A percentile compares a stretch with the other conserved stretches of the same genome.
phyloP scores from a whole-genome alignment of 2,329 filamentous ascomycete species.

The Monilinia laxa region DNA sequence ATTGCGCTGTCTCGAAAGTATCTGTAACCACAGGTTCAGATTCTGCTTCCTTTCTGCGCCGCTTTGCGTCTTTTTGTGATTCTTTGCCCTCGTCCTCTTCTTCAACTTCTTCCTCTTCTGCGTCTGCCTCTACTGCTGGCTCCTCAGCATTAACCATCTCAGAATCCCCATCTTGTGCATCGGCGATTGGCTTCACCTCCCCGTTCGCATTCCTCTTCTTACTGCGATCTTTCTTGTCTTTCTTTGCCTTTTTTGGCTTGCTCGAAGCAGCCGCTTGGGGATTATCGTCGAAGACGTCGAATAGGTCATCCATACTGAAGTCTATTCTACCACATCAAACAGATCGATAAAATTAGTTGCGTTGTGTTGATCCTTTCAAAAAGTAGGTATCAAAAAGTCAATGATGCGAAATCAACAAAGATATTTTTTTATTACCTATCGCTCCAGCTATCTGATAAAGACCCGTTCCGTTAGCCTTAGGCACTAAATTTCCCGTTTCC shows the following conservation, averaged over 20 bases:
- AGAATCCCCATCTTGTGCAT: slow-evolving; percentile 62
- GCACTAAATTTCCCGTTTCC: slow-evolving; percentile 9
- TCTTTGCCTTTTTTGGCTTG: slow-evolving; percentile 42
- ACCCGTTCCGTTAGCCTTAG: slow-evolving; percentile 12
- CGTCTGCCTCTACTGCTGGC: slow-evolving; percentile 21
- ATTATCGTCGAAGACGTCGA: slow-evolving; percentile 76
- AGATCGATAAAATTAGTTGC: neutral
- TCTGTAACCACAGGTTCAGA: slow-evolving; percentile 85
- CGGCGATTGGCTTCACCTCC: slow-evolving; percentile 61
- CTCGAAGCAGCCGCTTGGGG: slow-evolving; percentile 47
- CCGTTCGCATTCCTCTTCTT: slow-evolving; percentile 89
- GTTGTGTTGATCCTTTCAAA: slow-evolving; percentile 4
- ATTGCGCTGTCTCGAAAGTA: slow-evolving; percentile 91
- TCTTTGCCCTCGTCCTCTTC: slow-evolving; percentile 45
- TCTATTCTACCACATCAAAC: neutral
- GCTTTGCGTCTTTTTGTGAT: slow-evolving; percentile 57
- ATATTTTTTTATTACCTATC: slow-evolving; percentile 20
- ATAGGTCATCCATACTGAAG: slow-evolving; percentile 70
- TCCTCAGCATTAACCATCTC: slow-evolving; percentile 52
- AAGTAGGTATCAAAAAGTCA: slow-evolving; percentile 17
- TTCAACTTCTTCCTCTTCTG: slow-evolving; percentile 34
- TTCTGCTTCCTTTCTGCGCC: slow-evolving; percentile 61
- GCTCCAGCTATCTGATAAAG: slow-evolving; percentile 7
- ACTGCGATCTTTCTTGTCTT: slow-evolving; percentile 59
- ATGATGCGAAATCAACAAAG: slow-evolving; percentile 13